Base-by-base conservation (phyloP, 2,329 filamentous ascomycete species). In the Xylariaceae sp. region DNA sequence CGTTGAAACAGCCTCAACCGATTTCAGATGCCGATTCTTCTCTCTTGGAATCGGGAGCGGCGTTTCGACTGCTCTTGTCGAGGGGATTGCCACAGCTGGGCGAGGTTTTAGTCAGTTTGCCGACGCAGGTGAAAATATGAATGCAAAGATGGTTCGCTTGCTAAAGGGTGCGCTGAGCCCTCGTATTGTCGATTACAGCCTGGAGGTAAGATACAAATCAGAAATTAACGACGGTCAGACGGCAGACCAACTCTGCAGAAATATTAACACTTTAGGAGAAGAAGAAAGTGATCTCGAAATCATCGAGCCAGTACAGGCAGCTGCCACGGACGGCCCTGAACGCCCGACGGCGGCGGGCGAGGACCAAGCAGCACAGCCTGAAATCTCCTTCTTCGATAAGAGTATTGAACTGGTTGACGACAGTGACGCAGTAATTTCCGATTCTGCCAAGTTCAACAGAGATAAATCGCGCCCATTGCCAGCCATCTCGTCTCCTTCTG, bases 101-200 rank as follows among this genome's bases (percentile, higher is more conserved):
- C 60, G 61, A 35, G 60, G 62, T 3, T 35, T 62, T 35, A 59
- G 58, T 34, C 57, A 64, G 45, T 64, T 61, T 34, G 56, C 63
- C 11, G 50, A 55, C 1, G 54, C 53, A 15, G 53, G 56, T 1
- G 63, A 64, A 45, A 52, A 49, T 30, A 64, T 60, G 54, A 50
- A 63, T 55, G 60, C 4, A 53, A 64, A 64, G 18, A 57, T 63
- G 57, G 49, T 61, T 6, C 61, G 53, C 48, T 50, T 64, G 2
- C 61, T 63, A 4, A 63, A 61, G 41, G 61, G 55, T 9, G 63
- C 61, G 15, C 37, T 63, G 30, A 61, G 39, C 10, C 61, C 61
- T 5, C 63, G 56, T 8, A 54, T 61, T 15, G 34, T 55, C 15
- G 51, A 63, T 17, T 61, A 57, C 35, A 57, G 39, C 23, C 41